These are phyloP conservation scores for Manihot esculenta DNA, from an alignment of 441 rosid species.

Conservation along the genomic window DNA sequence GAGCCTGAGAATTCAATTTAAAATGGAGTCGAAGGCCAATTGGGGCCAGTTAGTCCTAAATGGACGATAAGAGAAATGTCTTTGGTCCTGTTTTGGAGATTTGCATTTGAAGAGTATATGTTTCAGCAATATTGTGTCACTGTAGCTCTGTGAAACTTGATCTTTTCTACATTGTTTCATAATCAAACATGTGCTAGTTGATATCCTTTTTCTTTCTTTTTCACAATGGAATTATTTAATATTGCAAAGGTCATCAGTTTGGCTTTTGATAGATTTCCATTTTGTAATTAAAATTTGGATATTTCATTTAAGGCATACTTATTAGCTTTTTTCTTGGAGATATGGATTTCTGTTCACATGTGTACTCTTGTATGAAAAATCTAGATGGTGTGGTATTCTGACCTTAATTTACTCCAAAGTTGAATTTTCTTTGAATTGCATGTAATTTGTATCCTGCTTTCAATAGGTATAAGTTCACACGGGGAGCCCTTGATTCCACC, in stretches of 20 bases:
- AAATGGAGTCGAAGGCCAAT: background rate
- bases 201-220: too few species aligned
- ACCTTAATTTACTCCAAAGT: background rate
- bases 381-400: background rate
- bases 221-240: too few species aligned
- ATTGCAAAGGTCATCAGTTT: background rate
- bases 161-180: too few species aligned
- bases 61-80: background rate
- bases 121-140: too few species aligned
- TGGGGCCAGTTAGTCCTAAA: too few species aligned
- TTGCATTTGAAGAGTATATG: too few species aligned
- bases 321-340: constrained; percentile 4
- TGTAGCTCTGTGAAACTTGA: too few species aligned
- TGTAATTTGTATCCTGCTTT: constrained; percentile 27
- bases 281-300: background rate
- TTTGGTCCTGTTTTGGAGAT: background rate
- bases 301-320: background rate
- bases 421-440: constrained; percentile 2
- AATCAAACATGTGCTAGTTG: too few species aligned
- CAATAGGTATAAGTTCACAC: constrained; percentile 44
- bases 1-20: background rate
- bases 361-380: background rate
- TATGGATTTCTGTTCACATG: background rate
- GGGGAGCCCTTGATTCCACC: constrained; percentile 70
- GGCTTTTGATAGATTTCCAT: background rate